Evolutionary conservation across 345 rosid species (phyloP).

Genomic region (Cardamine occulta): DNA sequence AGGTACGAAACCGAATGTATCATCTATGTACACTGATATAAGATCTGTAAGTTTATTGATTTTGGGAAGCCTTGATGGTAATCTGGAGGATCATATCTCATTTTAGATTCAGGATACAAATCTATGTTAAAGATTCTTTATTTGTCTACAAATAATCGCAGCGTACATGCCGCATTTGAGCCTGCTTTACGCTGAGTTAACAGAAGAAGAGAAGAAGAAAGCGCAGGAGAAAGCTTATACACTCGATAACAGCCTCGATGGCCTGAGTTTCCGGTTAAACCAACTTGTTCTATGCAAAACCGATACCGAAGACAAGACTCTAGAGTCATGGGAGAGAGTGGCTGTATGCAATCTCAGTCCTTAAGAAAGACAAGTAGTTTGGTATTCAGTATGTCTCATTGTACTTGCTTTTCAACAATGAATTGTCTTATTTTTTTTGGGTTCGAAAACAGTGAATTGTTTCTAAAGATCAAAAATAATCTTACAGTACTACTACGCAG

Average conservation of each 20-base stretch:
- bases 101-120: not conserved
- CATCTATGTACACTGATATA: not conserved
- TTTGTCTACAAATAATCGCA: slow-evolving; percentile 36
- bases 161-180: slow-evolving; percentile 95
- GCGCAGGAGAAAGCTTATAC: slow-evolving; percentile 63
- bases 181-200: slow-evolving; percentile 70
- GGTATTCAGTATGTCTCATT: not conserved
- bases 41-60: not conserved
- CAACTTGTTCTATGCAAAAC: slow-evolving; percentile 70
- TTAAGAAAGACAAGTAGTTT: slow-evolving; percentile 26
- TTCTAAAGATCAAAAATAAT: not conserved
- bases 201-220: slow-evolving; percentile 75
- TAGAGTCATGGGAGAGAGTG: slow-evolving; percentile 78
- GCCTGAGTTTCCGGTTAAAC: slow-evolving; percentile 58
- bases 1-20: not conserved
- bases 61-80: not conserved
- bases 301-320: slow-evolving; percentile 61
- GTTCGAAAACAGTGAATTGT: not conserved
- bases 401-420: not conserved
- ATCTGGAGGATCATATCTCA: not conserved
- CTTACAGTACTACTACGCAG: not conserved
- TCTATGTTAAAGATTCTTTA: not conserved
- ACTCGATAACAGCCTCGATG: slow-evolving; percentile 57
- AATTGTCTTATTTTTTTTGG: too few relatives aligned
- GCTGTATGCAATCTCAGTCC: slow-evolving; percentile 57